Evolutionary conservation across 2,329 filamentous ascomycete species (phyloP), one percentile per base, ranked within the genome.

Genomic region (Fusarium sacchari): DNA sequence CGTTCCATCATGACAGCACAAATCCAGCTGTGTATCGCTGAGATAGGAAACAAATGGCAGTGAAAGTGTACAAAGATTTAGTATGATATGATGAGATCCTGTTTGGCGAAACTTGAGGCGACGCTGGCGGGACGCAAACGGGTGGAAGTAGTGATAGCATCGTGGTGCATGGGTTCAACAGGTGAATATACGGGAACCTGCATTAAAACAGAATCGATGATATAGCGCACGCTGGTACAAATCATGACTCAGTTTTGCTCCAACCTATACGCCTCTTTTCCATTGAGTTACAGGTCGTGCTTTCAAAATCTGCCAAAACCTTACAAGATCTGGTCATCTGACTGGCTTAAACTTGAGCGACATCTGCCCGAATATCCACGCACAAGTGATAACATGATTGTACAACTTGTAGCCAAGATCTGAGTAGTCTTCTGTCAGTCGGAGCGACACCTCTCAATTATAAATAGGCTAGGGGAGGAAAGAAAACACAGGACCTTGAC

Each of bases 171-270:
- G 12, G 22, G 12, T 5, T 50, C 22, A 5, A 12, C 9, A 2
- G 30, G 22, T 7, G 8, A 34, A 15, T 34, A 20, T 15, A 50
- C 9, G 12, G 3, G 6, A 9, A 15, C 8, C 30, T 8, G n/a
- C 17, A 24, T 11, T 5, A 34, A 12, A 34, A 20, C 2, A 34
- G n/a, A 34, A 34, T 13, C 6, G 12, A 20, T 2, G 1, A 20
- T 1, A 11, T 4, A 1, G 24, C 3, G 8, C 11, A 24, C 3
- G 8, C 7, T 20, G 4, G 11, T 24, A 3, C 3, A 14, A 24
- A 20, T 6, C 1, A 11, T 50, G 17, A 20, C 24, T 24, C 7
- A 4, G 12, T 14, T 50, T 10, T 20, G 12, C 6, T 20, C n/a
- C 8, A 20, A 20, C 6, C 9, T 7, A 15, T 50, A 8, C 14